Percentiles rank a stretch among this genome's conserved stretches.
Conservation (phyloP, 2,329 filamentous ascomycete species). For the Penicillium sp. region DNA sequence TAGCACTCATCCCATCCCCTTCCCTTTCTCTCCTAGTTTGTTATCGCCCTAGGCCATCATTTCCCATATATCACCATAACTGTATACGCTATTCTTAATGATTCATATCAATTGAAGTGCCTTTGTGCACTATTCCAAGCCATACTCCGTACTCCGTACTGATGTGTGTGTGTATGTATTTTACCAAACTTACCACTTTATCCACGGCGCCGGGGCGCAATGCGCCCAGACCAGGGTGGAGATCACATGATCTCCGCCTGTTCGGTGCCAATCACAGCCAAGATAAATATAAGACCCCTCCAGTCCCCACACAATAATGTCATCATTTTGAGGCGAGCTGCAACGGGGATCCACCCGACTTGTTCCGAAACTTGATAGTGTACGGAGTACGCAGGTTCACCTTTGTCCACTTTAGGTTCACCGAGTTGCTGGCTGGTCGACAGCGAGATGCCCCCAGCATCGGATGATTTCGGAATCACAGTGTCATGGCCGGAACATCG, state of each 20-base stretch:
- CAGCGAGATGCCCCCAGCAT: slow-evolving; percentile 9
- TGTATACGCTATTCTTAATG: too few relatives aligned
- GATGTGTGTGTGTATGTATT: background rate
- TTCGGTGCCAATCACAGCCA: slow-evolving; percentile 12
- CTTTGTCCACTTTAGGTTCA: slow-evolving; percentile 35
- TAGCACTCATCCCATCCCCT: too few relatives aligned
- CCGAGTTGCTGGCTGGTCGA: slow-evolving; percentile 18
- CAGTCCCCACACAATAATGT: background rate
- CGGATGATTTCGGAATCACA: slow-evolving; percentile 22
- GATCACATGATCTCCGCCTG: slow-evolving; percentile 27
- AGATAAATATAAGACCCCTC: slow-evolving; percentile 9
- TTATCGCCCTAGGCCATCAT: too few relatives aligned
- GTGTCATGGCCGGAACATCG: slow-evolving; percentile 7
- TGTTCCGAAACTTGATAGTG: too few relatives aligned
- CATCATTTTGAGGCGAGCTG: background rate
- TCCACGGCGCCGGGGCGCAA: too few relatives aligned
- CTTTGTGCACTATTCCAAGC: background rate
- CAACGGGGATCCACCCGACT: slow-evolving; percentile 14
- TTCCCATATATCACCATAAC: too few relatives aligned
- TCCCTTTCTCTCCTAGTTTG: slow-evolving; percentile 1
- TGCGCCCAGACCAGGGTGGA: background rate
- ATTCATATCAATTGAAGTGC: too few relatives aligned
- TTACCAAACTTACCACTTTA: background rate
- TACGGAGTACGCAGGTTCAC: too few relatives aligned
- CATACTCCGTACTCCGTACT: too few relatives aligned